Percentiles rank a stretch among this genome's conserved stretches.
Conservation (phyloP, 2,329 filamentous ascomycete genomes). For the Colletotrichum euphorbiae region DNA sequence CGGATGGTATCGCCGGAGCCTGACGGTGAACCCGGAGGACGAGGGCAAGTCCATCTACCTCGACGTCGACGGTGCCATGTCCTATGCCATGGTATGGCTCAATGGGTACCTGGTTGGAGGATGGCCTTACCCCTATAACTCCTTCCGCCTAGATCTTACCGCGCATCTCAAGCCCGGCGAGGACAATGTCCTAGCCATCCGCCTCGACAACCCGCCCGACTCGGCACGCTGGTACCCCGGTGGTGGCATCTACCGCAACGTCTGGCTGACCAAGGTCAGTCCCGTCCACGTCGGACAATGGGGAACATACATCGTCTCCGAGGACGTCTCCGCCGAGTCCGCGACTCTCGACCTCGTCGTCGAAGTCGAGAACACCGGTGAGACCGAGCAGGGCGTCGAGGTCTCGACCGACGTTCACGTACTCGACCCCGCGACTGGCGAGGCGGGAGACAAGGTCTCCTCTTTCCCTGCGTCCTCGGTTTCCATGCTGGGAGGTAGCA, state of each 20-base stretch:
- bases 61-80: slow-evolving; percentile 64
- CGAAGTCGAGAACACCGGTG: slow-evolving; percentile 58
- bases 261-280: slow-evolving; percentile 64
- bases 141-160: slow-evolving; percentile 63
- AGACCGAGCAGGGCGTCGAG: slow-evolving; percentile 47
- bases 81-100: slow-evolving; percentile 63
- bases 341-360: slow-evolving; percentile 59
- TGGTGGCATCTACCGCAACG: slow-evolving; percentile 64
- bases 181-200: slow-evolving; percentile 60
- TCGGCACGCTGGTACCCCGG: slow-evolving; percentile 67
- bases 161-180: slow-evolving; percentile 50
- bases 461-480: slow-evolving; percentile 48
- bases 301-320: slow-evolving; percentile 62
- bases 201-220: slow-evolving; percentile 61
- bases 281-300: slow-evolving; percentile 60
- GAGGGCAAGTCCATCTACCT: slow-evolving; percentile 55
- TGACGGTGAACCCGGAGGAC: slow-evolving; percentile 49
- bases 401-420: slow-evolving; percentile 55
- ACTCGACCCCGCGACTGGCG: slow-evolving; percentile 49
- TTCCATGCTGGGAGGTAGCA: slow-evolving; percentile 48
- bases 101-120: slow-evolving; percentile 62
- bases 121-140: slow-evolving; percentile 64
- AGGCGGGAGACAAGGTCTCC: slow-evolving; percentile 46
- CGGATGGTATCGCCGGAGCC: slow-evolving; percentile 62
- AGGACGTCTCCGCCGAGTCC: slow-evolving; percentile 55